Percentiles rank a stretch among this genome's conserved stretches.
Evolutionary conservation across 2,329 filamentous ascomycete species (phyloP).

Genomic region (Paecilomyces dactylethromorphus): DNA sequence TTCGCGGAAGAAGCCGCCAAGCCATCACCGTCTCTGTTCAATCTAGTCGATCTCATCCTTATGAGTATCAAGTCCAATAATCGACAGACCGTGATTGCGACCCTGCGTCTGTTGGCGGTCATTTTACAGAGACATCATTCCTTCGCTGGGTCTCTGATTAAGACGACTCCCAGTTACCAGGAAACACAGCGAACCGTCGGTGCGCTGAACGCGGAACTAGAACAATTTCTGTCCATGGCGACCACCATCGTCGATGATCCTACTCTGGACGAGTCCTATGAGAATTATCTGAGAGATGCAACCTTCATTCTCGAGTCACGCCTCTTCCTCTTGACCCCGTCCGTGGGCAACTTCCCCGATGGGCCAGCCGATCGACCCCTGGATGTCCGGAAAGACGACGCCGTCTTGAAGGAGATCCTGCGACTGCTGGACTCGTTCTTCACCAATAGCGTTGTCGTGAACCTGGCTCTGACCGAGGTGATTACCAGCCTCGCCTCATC

Average conservation of each 20-base stretch:
- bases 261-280: conserved; percentile 35
- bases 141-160: conserved; percentile 66
- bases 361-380: conserved; percentile 57
- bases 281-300: conserved; percentile 43
- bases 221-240: conserved; percentile 29
- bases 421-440: conserved; percentile 71
- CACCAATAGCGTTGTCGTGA: conserved; percentile 84
- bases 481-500: conserved; percentile 78
- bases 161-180: conserved; percentile 40
- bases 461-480: conserved; percentile 77
- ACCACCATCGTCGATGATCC: conserved; percentile 31
- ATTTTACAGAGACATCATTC: conserved; percentile 82
- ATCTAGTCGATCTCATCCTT: conserved; percentile 81
- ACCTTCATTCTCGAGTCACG: conserved; percentile 43
- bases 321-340: conserved; percentile 22
- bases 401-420: conserved; percentile 47
- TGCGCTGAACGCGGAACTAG: conserved; percentile 35
- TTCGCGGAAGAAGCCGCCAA: conserved; percentile 68
- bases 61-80: conserved; percentile 79
- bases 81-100: conserved; percentile 82
- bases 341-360: conserved; percentile 19
- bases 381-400: conserved; percentile 59
- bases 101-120: conserved; percentile 77
- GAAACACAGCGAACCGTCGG: conserved; percentile 28
- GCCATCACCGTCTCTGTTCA: conserved; percentile 82